Evolutionary conservation across 106 monocot species (phyloP), one percentile per base, ranked within the genome.

Genomic region (Dendrobium chrysotoxum): DNA sequence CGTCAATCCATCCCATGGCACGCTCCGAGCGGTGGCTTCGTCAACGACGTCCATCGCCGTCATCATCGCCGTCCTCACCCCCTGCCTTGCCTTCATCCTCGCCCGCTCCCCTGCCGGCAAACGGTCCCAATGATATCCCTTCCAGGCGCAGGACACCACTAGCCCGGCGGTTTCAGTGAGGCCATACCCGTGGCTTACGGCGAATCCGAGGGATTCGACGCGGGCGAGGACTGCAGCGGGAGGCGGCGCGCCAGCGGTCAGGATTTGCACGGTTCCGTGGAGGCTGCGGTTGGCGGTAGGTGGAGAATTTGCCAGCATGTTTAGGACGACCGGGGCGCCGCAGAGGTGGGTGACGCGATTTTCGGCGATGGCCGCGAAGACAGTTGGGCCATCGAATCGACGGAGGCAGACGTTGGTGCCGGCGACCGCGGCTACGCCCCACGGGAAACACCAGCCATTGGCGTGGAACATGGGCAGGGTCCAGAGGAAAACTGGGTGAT

Each of bases 401-500:
- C 96, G 89, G 57, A 96, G 89, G 89, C 93, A 96, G 78, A 96
- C 42, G 85, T 96, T 96, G 79, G 89, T 88, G 79, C 91, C 96
- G 28, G 91, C 96, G 8, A 64, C 64, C 44, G 89, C 93, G 4
- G 93, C 93, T n/a, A 96, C 55, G 20, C 88, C 96, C 88, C 89
- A 91, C 0, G 93, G 85, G 84, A 82, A 93, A 85, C 88, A 83
- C 95, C 95, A 96, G 20, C 93, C 93, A 80, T 96, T 96, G 81
- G 86, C 80, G 84, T 96, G 95, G 86, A 93, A 96, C 93, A 96
- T 93, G 30, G 96, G 93, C 21, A 93, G 90, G 35, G 93, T 91
- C 93, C 96, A 96, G 7, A 93, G 87, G 75, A 86, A 91, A 17
- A 88, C 85, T 1, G 96, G 86, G 18, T 81, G 81, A 54, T 70